These are phyloP conservation scores for Selaginella tamariscina DNA, from an alignment of 75 land plant species.

Conservation along the genomic window DNA sequence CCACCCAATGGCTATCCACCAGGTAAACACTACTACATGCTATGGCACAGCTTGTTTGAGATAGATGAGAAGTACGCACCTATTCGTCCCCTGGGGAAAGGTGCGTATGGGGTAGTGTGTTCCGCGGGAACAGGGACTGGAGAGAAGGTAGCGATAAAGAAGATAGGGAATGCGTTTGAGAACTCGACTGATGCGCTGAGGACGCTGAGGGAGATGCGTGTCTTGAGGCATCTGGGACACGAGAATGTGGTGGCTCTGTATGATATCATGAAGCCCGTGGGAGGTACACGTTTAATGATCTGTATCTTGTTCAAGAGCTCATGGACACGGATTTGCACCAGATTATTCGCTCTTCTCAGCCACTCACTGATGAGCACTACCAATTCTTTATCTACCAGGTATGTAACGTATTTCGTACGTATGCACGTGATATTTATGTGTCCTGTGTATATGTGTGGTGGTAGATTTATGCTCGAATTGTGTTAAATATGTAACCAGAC, in stretches of 20 bases:
- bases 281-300: conserved; percentile 23
- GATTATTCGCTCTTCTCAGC: conserved; percentile 11
- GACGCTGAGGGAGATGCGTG: conserved; percentile 23
- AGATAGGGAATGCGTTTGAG: conserved; percentile 26
- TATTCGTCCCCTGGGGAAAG: neutral
- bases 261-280: conserved; percentile 21
- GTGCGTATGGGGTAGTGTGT: conserved; percentile 11
- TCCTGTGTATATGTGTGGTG: too few species aligned
- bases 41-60: conserved; percentile 1
- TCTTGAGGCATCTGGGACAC: conserved; percentile 21
- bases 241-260: conserved; percentile 22
- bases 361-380: conserved; percentile 20
- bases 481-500: too few species aligned
- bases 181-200: conserved; percentile 19
- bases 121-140: conserved; percentile 1
- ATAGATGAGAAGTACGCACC: neutral
- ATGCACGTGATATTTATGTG: too few species aligned
- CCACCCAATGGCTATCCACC: neutral
- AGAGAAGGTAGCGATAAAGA: conserved; percentile 32
- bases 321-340: conserved; percentile 33
- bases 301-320: conserved; percentile 25
- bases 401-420: too few species aligned
- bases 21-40: neutral
- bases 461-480: too few species aligned
- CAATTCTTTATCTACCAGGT: conserved; percentile 24